Evolutionary conservation across 2,329 filamentous ascomycete species (phyloP), one percentile per base, ranked within the genome.

Genomic region (Didymella arachidicola): DNA sequence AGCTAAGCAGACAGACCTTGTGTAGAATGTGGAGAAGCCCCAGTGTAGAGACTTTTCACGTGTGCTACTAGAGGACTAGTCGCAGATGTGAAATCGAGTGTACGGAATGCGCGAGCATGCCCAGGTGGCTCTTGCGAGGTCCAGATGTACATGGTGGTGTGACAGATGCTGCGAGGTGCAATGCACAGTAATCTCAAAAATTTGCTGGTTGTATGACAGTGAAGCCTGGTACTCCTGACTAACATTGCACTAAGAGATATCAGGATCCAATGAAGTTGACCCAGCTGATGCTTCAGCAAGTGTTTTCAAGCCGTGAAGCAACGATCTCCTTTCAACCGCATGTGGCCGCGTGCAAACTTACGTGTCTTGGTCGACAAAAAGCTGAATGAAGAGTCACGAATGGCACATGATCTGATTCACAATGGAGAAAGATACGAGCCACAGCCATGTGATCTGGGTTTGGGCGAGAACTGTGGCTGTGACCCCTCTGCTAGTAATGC

Each of bases 401-500:
- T 26, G 39, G 50, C 45, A 43, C 30, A 44, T 50, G 51, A 44
- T 42, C 39, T 50, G 22, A 19, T 47, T 22, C 18, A 55, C 44
- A 58, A 57, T 57, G 49, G 57, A 51, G 36, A 30, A 16, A 32
- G 38, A 41, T 38, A 51, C 46, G 57, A 64, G 59, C 65, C 59
- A 59, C 59, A 39, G n/a, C 41, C 65, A 68, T 69, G 66, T 68
- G 65, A 67, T 57, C 43, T 16, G 10, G 16, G 38, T 26, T 42
- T 57, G 32, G 46, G 51, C 59, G 44, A 57, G 59, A 59, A 49
- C 59, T 65, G 67, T 67, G 68, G 68, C 68, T 71, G 60, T 56
- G 53, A 44, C 16, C 25, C 27, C 38, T 41, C 53, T 51, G 50
- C 50, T 19, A 46, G 26, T 27, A 46, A 14, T 51, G 34, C 45